Evolutionary conservation across 1,139 yeast genomes (phyloP), one percentile per base, ranked within the genome.

Genomic region (Hansenula sp.): DNA sequence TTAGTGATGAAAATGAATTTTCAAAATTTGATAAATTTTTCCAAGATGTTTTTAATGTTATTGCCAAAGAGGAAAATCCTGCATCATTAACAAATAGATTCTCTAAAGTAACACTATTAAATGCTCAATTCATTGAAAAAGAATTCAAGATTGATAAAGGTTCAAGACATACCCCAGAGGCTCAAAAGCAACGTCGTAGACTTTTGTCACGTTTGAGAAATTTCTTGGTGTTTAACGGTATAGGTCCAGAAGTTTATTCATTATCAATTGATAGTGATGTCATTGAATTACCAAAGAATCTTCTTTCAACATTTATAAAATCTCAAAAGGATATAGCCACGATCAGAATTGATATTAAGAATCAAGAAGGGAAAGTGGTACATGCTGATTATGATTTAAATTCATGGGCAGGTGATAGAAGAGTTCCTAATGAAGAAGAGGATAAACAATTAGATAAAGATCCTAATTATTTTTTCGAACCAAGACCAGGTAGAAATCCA

Each of bases 191-290:
- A 18, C 46, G 67, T 36, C 46, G 66, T 30, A 52, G 56, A 24
- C 41, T 51, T 6, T 50, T 62, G 12, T 61, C 68, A 14, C 48
- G 55, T 30, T 41, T 61, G 36, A 48, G 67, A 25, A 64, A 64
- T 47, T 62, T 60, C 44, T 42, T 62, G 9, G 40, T 61, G 7
- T 44, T 47, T 5, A 45, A 46, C 32, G 53, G 59, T 7, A 19
- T 57, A 3, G 48, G 37, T 9, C 39, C 52, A 28, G 74, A 72
- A 45, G 56, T 57, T 32, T 67, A 64, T 45, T 59, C 74, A 1
- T 43, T 75, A n/a, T 73, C 68, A 41, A 43, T 75, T 17, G 79
- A 75, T 49, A 58, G 73, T 8, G 78, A 73, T 44, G 61, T 73
- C 31, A 50, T 59, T 24, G 48, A 55, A 28, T 44, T 71, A 20